phyloP scores from a whole-genome alignment of 495 filamentous ascomycete genomes.

The Lindgomyces ingoldianus region DNA sequence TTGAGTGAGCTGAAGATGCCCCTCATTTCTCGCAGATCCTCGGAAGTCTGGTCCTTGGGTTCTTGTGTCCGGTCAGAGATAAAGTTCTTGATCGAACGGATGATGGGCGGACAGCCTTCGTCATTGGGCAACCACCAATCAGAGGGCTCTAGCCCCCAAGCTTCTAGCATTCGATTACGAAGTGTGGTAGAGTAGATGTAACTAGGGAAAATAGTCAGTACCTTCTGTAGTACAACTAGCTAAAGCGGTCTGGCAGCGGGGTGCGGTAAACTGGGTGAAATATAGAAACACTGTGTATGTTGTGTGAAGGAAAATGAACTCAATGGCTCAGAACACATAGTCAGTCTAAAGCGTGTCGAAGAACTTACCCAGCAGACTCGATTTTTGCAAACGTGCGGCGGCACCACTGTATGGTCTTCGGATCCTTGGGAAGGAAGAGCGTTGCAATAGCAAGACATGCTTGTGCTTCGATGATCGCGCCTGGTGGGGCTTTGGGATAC shows the following conservation, averaged over 20 bases:
- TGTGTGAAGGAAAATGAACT: slow-evolving; percentile 9
- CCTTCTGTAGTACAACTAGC: background rate
- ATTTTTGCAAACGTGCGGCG: slow-evolving; percentile 75
- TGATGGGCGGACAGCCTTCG: slow-evolving; percentile 67
- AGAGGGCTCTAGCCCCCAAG: slow-evolving; percentile 68
- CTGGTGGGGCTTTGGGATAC: slow-evolving; percentile 69
- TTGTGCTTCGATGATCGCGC: slow-evolving; percentile 70
- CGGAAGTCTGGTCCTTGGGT: slow-evolving; percentile 61
- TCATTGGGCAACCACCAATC: slow-evolving; percentile 89
- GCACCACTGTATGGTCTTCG: slow-evolving; percentile 76
- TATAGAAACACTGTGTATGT: background rate
- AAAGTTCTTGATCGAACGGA: slow-evolving; percentile 74
- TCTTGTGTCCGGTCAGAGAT: slow-evolving; percentile 66
- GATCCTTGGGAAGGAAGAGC: slow-evolving; percentile 74
- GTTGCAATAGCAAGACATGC: slow-evolving; percentile 73
- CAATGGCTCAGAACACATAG: background rate
- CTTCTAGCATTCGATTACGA: slow-evolving; percentile 68
- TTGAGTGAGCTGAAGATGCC: slow-evolving; percentile 58
- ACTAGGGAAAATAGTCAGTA: slow-evolving; percentile 50
- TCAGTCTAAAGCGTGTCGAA: background rate
- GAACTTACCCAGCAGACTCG: slow-evolving; percentile 78
- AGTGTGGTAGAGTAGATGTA: slow-evolving; percentile 78
- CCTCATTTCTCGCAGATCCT: slow-evolving; percentile 74
- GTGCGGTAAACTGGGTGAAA: background rate
- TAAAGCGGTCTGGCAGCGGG: background rate